Evolutionary conservation across 2,329 filamentous ascomycete genomes (phyloP).

Genomic region (Dryadomyces sulphureus): DNA sequence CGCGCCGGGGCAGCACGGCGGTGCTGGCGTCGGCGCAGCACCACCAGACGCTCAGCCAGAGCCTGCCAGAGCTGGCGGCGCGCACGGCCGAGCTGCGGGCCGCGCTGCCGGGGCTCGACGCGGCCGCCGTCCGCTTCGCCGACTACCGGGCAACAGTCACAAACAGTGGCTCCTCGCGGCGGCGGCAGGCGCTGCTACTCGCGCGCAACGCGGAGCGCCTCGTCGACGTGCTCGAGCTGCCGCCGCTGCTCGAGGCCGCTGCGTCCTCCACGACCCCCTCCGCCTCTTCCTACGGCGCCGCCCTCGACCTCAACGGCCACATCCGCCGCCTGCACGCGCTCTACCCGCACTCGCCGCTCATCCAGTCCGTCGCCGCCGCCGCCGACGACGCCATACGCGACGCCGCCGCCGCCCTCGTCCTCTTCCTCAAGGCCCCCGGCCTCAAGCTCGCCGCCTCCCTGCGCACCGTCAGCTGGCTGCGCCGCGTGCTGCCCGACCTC

Average conservation of each 20-base stretch:
- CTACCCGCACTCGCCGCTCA: slow-evolving; percentile 64
- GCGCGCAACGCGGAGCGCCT: slow-evolving; percentile 79
- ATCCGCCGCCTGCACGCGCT: slow-evolving; percentile 73
- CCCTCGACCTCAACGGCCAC: slow-evolving; percentile 84
- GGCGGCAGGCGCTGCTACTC: slow-evolving; percentile 68
- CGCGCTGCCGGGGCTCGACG: slow-evolving; percentile 65
- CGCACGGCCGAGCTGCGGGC: slow-evolving; percentile 53
- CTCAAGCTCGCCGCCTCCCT: slow-evolving; percentile 84
- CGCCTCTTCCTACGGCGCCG: slow-evolving; percentile 51
- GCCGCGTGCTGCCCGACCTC: slow-evolving; percentile 72
- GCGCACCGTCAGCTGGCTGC: slow-evolving; percentile 80
- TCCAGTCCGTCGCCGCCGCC: slow-evolving; percentile 58
- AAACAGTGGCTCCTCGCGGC: slow-evolving; percentile 46
- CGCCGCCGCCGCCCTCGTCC: slow-evolving; percentile 74
- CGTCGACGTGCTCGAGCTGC: slow-evolving; percentile 81
- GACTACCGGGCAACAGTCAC: slow-evolving; percentile 24
- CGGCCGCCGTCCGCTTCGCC: slow-evolving; percentile 65
- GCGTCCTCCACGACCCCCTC: slow-evolving; percentile 32
- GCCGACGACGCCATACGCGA: slow-evolving; percentile 78
- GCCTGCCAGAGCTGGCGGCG: slow-evolving; percentile 54
- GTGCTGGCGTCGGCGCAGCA: slow-evolving; percentile 70
- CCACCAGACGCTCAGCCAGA: slow-evolving; percentile 56
- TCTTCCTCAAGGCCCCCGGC: slow-evolving; percentile 57
- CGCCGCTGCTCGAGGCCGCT: slow-evolving; percentile 68
- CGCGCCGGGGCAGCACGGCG: slow-evolving; percentile 74